Percentiles rank a stretch among this genome's conserved stretches.
phyloP scores from a whole-genome alignment of 805 yeast species.

The Cyberlindnera sargentensis region DNA sequence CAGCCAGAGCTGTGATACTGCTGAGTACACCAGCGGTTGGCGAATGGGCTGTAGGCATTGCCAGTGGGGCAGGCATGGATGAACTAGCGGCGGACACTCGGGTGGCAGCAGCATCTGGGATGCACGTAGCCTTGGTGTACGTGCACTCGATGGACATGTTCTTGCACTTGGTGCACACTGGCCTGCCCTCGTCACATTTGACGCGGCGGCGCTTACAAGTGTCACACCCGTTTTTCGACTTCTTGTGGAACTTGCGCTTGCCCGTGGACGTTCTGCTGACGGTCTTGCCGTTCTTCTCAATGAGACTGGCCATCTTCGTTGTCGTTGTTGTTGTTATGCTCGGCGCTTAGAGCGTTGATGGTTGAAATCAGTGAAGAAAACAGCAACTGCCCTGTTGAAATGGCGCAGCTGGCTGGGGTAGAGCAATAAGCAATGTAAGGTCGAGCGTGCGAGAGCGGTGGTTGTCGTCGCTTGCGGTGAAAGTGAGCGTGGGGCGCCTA shows the following conservation, averaged over 20 bases:
- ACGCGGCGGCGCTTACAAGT: slow-evolving; percentile 87
- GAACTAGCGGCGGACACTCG: no score
- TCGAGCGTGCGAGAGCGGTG: no score
- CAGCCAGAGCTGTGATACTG: no score
- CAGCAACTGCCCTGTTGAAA: background rate
- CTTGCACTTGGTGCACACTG: slow-evolving; percentile 70
- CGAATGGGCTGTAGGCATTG: no score
- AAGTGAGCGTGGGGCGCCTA: no score
- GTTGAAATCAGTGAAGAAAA: background rate
- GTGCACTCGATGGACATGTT: slow-evolving; percentile 76
- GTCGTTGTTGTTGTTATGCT: background rate
- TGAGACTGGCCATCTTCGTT: slow-evolving; percentile 11
- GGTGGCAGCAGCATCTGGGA: no score
- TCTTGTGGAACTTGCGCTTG: slow-evolving; percentile 82
- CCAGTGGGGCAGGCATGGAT: no score
- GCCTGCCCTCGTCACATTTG: slow-evolving; percentile 85
- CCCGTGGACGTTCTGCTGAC: slow-evolving; percentile 45
- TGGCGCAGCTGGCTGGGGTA: no score
- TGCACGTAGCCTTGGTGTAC: slow-evolving; percentile 26
- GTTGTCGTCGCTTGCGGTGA: no score
- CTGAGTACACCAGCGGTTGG: no score
- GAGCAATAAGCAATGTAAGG: no score
- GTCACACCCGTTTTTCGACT: slow-evolving; percentile 82
- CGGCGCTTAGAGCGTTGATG: background rate
- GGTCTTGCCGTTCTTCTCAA: slow-evolving; percentile 33